Evolutionary conservation across 140 eudicot genomes (phyloP), one percentile per base, ranked within the genome.

Genomic region (Flaveria floridana): DNA sequence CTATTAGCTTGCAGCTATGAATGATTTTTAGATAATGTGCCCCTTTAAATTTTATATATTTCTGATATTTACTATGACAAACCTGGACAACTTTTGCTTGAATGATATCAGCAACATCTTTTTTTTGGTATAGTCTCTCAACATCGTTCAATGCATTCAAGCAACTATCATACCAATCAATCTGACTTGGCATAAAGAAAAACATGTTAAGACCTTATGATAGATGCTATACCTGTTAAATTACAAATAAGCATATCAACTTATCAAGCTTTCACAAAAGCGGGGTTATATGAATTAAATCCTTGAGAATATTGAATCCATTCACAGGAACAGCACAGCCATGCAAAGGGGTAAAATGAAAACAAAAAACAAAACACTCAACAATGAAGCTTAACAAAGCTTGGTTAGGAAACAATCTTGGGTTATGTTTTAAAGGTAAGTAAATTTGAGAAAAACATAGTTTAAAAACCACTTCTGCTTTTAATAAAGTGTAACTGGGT

Each of bases 41-140:
- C 58, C 30, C 13, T 65, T 44, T 74, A 44, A 48, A 68, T 47
- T 6, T 67, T 58, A 47, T 16, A 64, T 65, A 37, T 19, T 25
- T 58, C 50, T 4, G 42, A 71, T 65, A 37, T 39, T 30, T 69
- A 57, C 7, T 15, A 67, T 65, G 70, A 34, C 73, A 73, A 64
- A 78, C 98, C 96, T 92, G 96, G 75, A 87, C 39, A 81, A 87
- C 98, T 84, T 92, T 92, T 62, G 84, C 83, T 81, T 92, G 92
- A 80, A 92, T 78, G 50, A 83, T 74, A 75, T 89, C 85, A 73
- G 90, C 93, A 55, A 84, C 79, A 6, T 89, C 95, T 74, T 92
- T 89, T 81, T 86, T 91, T 63, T 89, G 88, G 80, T 85, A 83
- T 48, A 86, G 82, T 77, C 81, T 83, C 82, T 92, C 89, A 70